phyloP scores from a whole-genome alignment of 768 basidiomycete genomes.

The Pisolithus microcarpus region DNA sequence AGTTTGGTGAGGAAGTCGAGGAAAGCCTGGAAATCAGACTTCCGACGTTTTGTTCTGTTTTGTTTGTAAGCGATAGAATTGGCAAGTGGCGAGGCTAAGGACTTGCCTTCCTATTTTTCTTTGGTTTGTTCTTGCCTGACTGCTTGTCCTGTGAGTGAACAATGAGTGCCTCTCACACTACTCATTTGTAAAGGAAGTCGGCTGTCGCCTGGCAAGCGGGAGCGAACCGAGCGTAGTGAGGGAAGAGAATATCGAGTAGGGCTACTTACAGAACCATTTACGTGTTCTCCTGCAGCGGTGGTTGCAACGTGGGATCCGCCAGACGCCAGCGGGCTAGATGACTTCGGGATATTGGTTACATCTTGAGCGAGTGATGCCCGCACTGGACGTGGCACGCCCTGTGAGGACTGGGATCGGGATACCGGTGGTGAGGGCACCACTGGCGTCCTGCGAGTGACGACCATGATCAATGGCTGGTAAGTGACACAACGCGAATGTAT shows the following conservation, averaged over 20 bases:
- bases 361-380: slow-evolving; percentile 10
- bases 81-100: no score
- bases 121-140: slow-evolving; percentile 10
- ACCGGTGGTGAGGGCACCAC: slow-evolving; percentile 40
- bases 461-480: slow-evolving; percentile 34
- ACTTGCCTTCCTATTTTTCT: slow-evolving; percentile 23
- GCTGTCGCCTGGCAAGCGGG: no score
- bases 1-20: slow-evolving; percentile 37
- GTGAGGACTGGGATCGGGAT: slow-evolving; percentile 48
- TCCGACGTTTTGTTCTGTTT: slow-evolving; percentile 22
- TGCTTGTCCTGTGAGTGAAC: slow-evolving; percentile 11
- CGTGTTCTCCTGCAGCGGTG: slow-evolving; percentile 4
- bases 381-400: slow-evolving; percentile 26
- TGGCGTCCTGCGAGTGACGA: slow-evolving; percentile 58
- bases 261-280: slow-evolving; percentile 18
- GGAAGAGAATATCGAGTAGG: background rate
- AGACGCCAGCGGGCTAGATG: slow-evolving; percentile 22
- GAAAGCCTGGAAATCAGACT: slow-evolving; percentile 26
- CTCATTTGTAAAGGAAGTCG: background rate
- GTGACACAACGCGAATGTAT: no score
- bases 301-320: slow-evolving; percentile 5
- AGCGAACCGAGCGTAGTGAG: no score
- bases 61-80: background rate
- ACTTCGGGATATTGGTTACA: slow-evolving; percentile 9
- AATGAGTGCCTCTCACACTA: slow-evolving; percentile 11